Conservation (phyloP, 1,284 basidiomycete species). For the Golubevia pallescens region DNA sequence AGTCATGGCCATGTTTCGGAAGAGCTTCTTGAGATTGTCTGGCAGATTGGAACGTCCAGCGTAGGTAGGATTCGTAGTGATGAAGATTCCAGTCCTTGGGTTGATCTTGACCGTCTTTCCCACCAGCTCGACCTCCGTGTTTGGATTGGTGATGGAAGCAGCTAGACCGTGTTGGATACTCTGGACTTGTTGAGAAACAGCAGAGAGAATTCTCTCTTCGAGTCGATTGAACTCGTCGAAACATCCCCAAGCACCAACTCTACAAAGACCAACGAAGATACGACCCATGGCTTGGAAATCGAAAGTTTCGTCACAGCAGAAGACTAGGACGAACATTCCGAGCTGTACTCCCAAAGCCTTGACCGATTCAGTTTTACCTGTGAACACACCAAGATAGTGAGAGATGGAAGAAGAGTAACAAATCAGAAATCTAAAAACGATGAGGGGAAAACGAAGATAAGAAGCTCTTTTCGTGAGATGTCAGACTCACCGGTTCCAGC, state of each 20-base stretch:
- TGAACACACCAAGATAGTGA: too few relatives aligned
- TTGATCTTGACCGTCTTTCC: conserved; percentile 93
- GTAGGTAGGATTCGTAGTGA: conserved; percentile 92
- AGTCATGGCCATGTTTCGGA: conserved; percentile 99
- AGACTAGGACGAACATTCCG: conserved; percentile 95
- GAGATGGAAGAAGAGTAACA: too few relatives aligned
- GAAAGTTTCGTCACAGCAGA: conserved; percentile 99
- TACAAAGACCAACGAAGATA: conserved; percentile 96
- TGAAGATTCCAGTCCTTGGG: conserved; percentile 83
- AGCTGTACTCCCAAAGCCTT: conserved; percentile 97
- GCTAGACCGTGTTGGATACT: conserved; percentile 95
- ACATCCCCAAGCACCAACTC: conserved; percentile 99
- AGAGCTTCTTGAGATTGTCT: conserved; percentile 90
- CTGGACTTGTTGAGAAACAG: conserved; percentile 98
- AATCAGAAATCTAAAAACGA: too few relatives aligned
- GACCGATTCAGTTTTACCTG: conserved; percentile 98
- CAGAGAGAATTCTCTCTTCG: conserved; percentile 95
- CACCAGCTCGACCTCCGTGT: conserved; percentile 91
- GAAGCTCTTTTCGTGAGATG: too few relatives aligned
- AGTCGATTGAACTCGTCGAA: conserved; percentile 94
- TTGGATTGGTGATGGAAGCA: conserved; percentile 77
- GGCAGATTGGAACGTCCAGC: conserved; percentile 96
- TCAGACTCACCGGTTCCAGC: too few relatives aligned
- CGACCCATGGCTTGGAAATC: conserved; percentile 99
- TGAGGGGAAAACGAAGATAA: too few relatives aligned